Percentiles rank a stretch among this genome's conserved stretches.
Evolutionary conservation across 257 asterid species (phyloP).

Genomic region (Solanum sitiens): DNA sequence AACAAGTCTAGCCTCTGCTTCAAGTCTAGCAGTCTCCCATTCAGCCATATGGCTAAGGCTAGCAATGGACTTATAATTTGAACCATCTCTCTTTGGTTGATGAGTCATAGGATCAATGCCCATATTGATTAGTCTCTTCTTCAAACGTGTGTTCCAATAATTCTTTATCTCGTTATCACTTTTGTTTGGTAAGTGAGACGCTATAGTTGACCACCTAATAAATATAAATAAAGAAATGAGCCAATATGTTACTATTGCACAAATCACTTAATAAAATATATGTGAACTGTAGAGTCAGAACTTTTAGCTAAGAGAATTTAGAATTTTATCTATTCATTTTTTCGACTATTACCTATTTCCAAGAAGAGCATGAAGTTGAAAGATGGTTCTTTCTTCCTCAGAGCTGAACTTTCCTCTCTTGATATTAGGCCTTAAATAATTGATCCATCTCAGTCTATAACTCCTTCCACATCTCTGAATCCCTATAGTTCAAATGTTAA

Average conservation of each 20-base stretch:
- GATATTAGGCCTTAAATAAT: conserved; percentile 14
- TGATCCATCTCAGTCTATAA: neutral
- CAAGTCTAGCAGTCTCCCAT: conserved; percentile 25
- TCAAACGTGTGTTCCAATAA: conserved; percentile 18
- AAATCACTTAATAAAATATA: neutral
- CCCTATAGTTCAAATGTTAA: neutral
- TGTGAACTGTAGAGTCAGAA: fast-evolving
- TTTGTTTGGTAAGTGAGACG: conserved; percentile 10
- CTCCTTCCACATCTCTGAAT: conserved; percentile 18
- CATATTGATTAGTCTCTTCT: conserved; percentile 19
- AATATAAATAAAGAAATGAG: neutral
- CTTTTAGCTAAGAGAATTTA: neutral
- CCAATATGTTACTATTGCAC: neutral
- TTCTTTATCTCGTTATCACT: conserved; percentile 22
- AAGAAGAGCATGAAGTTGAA: neutral
- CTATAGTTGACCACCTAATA: conserved; percentile 19
- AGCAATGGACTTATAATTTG: conserved; percentile 1
- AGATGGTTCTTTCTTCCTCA: conserved; percentile 17
- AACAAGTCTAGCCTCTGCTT: conserved; percentile 22
- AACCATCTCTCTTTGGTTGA: conserved; percentile 3
- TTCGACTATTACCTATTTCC: neutral
- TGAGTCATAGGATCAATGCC: conserved; percentile 19
- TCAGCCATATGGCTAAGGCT: conserved; percentile 20
- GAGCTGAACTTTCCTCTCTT: conserved; percentile 16
- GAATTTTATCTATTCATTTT: neutral